A percentile compares a stretch with the other conserved stretches of the same genome.
These are phyloP conservation scores for Cryptococcus sp. DNA, from an alignment of 1,284 basidiomycete species.

Conservation along the genomic window DNA sequence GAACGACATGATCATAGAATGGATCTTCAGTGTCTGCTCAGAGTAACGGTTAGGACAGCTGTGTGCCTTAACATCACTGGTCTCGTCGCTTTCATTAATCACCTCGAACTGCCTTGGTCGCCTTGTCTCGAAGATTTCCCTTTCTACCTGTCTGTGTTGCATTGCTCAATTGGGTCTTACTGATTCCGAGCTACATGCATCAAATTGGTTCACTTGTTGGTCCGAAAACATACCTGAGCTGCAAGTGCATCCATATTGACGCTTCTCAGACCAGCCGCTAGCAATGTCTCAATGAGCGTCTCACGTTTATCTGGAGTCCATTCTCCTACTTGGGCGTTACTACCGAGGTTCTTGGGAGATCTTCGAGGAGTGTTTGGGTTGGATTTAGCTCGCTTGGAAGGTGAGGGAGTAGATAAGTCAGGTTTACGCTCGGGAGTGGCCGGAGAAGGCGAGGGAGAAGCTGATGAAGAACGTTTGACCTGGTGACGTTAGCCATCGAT, in stretches of 20 bases:
- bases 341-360: neutral
- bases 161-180: conserved; percentile 16
- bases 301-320: conserved; percentile 1
- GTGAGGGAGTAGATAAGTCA: neutral
- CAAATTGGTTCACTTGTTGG: neutral
- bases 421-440: too few relatives aligned
- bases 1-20: too few relatives aligned
- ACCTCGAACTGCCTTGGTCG: conserved; percentile 13
- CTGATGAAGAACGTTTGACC: too few relatives aligned
- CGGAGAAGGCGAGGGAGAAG: too few relatives aligned
- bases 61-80: too few relatives aligned
- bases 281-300: neutral
- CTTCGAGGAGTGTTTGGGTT: neutral
- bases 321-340: neutral
- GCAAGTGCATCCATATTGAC: neutral
- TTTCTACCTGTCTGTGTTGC: conserved; percentile 24
- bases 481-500: too few relatives aligned
- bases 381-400: neutral
- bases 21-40: too few relatives aligned
- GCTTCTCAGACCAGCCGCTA: neutral
- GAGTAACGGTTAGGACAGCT: too few relatives aligned
- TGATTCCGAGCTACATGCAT: conserved; percentile 13
- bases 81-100: neutral
- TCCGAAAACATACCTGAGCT: neutral
- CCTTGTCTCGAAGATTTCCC: conserved; percentile 27